A percentile compares a stretch with the other conserved stretches of the same genome.
These are phyloP conservation scores for Phragmites australis DNA, from an alignment of 176 grass and related monocot genomes.

Conservation along the genomic window DNA sequence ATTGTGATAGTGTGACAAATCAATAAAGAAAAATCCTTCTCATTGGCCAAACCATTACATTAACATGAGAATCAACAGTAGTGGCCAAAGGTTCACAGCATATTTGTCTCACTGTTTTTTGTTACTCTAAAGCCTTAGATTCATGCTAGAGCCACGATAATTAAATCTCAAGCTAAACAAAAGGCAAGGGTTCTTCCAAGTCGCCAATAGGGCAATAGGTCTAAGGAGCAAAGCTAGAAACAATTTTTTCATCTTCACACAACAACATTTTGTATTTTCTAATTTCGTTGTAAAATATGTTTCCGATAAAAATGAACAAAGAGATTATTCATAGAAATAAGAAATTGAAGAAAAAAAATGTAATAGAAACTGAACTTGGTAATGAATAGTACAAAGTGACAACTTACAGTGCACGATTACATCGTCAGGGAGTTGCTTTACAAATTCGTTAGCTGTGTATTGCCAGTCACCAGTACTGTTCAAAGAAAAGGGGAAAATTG, in stretches of 20 bases:
- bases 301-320: not conserved
- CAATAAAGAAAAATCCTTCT: not conserved
- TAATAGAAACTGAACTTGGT: not conserved
- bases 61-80: slow-evolving; percentile 26
- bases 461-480: slow-evolving; percentile 77
- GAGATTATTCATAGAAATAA: not conserved
- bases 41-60: not conserved
- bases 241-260: not conserved
- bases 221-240: not conserved
- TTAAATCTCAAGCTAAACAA: too few relatives aligned
- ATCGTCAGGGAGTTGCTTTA: slow-evolving; percentile 66
- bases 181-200: not conserved
- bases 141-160: too few relatives aligned
- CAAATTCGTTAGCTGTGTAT: slow-evolving; percentile 74
- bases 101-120: not conserved
- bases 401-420: slow-evolving; percentile 80
- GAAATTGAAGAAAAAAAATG: not conserved
- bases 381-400: not conserved
- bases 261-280: not conserved
- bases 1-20: not conserved
- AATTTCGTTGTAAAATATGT: not conserved
- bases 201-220: not conserved
- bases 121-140: not conserved
- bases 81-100: not conserved
- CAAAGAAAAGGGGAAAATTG: slow-evolving; percentile 10